Percentiles rank a stretch among this genome's conserved stretches.
Evolutionary conservation across 768 basidiomycete species (phyloP).

Genomic region (Rhodocollybia butyracea): DNA sequence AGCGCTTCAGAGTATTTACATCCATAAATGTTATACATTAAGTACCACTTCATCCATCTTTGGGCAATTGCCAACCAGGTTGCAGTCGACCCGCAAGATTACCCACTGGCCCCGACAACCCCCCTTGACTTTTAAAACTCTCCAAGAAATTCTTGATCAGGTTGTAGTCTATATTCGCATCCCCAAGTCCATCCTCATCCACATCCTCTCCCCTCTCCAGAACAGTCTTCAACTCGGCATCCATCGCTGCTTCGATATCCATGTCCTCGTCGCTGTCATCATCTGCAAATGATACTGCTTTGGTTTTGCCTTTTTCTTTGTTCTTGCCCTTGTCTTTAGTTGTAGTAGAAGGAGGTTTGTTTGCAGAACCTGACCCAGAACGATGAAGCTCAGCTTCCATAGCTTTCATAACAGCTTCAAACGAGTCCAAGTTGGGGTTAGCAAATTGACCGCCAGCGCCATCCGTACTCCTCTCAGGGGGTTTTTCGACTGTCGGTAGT

Average conservation of each 20-base stretch:
- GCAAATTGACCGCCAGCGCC: constrained; percentile 25
- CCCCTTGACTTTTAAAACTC: constrained; percentile 91
- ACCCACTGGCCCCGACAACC: constrained; percentile 87
- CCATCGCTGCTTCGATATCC: constrained; percentile 86
- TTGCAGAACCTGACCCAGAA: constrained; percentile 24
- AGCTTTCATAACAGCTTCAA: constrained; percentile 94
- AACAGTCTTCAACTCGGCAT: constrained; percentile 71
- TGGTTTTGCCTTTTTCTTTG: constrained; percentile 43
- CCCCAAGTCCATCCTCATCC: constrained; percentile 51
- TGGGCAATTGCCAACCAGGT: constrained; percentile 69
- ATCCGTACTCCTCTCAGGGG: background rate
- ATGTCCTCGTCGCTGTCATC: constrained; percentile 43
- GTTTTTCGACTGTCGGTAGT: background rate
- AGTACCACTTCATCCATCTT: constrained; percentile 47
- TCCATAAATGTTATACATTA: too few species aligned
- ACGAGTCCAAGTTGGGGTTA: constrained; percentile 82
- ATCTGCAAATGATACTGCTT: constrained; percentile 30
- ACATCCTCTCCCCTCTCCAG: constrained; percentile 50
- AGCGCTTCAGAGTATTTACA: too few species aligned
- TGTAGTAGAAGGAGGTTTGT: constrained; percentile 3
- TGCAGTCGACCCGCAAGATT: constrained; percentile 85
- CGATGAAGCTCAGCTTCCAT: constrained; percentile 83
- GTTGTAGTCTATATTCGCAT: constrained; percentile 70
- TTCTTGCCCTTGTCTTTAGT: background rate
- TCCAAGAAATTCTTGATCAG: constrained; percentile 97